Evolutionary conservation across 2,329 filamentous ascomycete genomes (phyloP).

Genomic region (Simplicillium aogashimaense): DNA sequence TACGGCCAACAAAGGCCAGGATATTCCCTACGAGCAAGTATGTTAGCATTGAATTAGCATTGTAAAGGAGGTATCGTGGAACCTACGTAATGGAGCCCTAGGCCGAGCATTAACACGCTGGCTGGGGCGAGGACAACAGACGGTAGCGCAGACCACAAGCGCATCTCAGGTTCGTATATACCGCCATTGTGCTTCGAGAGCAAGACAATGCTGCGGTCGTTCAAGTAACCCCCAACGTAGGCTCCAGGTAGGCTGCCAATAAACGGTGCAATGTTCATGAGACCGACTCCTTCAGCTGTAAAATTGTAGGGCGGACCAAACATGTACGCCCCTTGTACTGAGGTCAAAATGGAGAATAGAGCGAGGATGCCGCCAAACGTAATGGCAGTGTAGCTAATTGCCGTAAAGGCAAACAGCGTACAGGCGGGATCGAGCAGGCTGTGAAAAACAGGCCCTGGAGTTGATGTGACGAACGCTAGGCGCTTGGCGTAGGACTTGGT

Average conservation of each 20-base stretch:
- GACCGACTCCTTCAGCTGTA: constrained; percentile 11
- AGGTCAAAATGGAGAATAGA: constrained; percentile 19
- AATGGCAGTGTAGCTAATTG: constrained; percentile 25
- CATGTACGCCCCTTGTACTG: constrained; percentile 11
- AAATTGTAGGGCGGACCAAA: constrained; percentile 20
- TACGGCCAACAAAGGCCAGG: constrained; percentile 26
- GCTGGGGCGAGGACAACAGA: constrained; percentile 17
- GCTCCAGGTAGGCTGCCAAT: constrained; percentile 26
- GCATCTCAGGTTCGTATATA: constrained; percentile 32
- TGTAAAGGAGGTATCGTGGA: not conserved
- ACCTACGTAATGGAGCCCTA: constrained; percentile 20
- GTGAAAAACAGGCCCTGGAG: constrained; percentile 6
- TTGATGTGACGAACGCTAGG: constrained; percentile 12
- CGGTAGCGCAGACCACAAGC: constrained; percentile 18
- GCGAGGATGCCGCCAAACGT: constrained; percentile 27
- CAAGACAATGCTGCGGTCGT: constrained; percentile 24
- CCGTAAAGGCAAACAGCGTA: constrained; percentile 13
- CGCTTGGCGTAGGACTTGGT: constrained; percentile 10
- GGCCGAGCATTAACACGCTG: constrained; percentile 25
- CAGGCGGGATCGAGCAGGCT: constrained; percentile 9
- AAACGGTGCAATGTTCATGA: constrained; percentile 18
- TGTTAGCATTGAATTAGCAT: accelerated
- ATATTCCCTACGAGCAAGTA: constrained; percentile 16
- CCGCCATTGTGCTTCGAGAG: constrained; percentile 25
- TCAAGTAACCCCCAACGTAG: constrained; percentile 24